Base-by-base conservation (phyloP, 2,329 filamentous ascomycete genomes). In the Cytospora piceae region DNA sequence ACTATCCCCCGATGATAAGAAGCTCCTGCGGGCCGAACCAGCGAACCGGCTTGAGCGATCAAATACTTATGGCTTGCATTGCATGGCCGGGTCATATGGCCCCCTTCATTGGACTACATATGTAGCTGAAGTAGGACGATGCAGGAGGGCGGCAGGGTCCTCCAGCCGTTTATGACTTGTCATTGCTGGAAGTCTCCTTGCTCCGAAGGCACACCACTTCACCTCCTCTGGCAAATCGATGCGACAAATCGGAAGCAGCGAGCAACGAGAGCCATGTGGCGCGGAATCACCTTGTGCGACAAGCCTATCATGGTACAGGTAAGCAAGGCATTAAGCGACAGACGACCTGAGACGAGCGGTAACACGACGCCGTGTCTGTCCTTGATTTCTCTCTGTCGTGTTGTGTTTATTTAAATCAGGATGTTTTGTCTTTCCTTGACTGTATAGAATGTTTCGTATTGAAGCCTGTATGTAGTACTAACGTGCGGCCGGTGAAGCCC, bases 341-440 rank as follows among this genome's bases (percentile, higher is more conserved):
- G n/a, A 49, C 46, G 46, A 24, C n/a, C 46, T 49, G 46, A 49
- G 46, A 49, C 46, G 22, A 49, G n/a, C 46, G n/a, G 46, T 49
- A n/a, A 24, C 46, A 49, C 46, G 7, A 14, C 46, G n/a, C 11
- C n/a, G 46, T 49, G n/a, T 20, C n/a, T 14, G 46, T 24, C n/a
- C 46, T 49, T 49, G n/a, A 24, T 49, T 49, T 7, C 11, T 4
- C 9, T 49, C n/a, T 24, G 46, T 24, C 22, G 46, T 49, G 46
- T 22, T 49, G n/a, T 49, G 9, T 7, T 14, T 15, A 15, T 24
- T 20, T n/a, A n/a, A 42, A 49, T 11, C 20, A 22, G 3, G 11
- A 49, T 22, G 1, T 2, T 20, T 49, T 49, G 46, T 49, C n/a
- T 49, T 49, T 49, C 46, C 46, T 49, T n/a, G 24, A 24, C 14